phyloP scores from a whole-genome alignment of 2,329 filamentous ascomycete genomes.

The Colletotrichum destructivum region DNA sequence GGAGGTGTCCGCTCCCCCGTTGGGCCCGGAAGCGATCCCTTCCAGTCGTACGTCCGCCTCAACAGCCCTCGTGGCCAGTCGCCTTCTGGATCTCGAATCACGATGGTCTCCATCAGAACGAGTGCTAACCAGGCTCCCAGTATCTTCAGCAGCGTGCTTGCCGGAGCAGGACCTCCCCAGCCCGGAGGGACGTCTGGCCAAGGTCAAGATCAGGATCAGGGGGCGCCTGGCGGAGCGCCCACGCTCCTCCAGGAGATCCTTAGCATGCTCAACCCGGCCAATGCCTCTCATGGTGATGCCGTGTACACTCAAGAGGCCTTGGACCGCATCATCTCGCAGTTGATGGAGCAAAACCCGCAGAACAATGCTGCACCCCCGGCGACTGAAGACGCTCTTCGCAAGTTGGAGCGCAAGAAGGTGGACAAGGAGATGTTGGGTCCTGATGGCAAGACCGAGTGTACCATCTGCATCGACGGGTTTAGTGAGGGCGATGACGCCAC shows the following conservation, averaged over 20 bases:
- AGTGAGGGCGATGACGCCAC: conserved; percentile 81
- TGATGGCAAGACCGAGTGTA: conserved; percentile 84
- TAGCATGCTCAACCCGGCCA: conserved; percentile 67
- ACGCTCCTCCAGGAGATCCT: conserved; percentile 68
- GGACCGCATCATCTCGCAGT: conserved; percentile 86
- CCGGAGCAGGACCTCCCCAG: conserved; percentile 55
- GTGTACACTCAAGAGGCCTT: conserved; percentile 93
- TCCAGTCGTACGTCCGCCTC: conserved; percentile 62
- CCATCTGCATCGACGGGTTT: conserved; percentile 94
- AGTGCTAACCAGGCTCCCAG: conserved; percentile 57
- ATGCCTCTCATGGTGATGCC: conserved; percentile 78
- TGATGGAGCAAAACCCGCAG: conserved; percentile 87
- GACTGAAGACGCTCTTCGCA: conserved; percentile 79
- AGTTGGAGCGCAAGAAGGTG: conserved; percentile 79
- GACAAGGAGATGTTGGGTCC: conserved; percentile 77
- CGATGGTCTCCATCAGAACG: conserved; percentile 39
- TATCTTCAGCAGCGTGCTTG: conserved; percentile 63
- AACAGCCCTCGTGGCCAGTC: conserved; percentile 23
- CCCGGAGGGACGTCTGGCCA: conserved; percentile 41
- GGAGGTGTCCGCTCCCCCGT: conserved; percentile 36
- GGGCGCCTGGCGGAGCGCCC: conserved; percentile 28
- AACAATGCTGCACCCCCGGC: conserved; percentile 89
- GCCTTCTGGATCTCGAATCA: conserved; percentile 38
- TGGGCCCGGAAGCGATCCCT: conserved; percentile 54
- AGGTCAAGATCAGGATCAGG: conserved; percentile 39